These are phyloP conservation scores for Lodderomyces parapsilosis DNA, from an alignment of 1,139 yeast species.

Conservation along the genomic window DNA sequence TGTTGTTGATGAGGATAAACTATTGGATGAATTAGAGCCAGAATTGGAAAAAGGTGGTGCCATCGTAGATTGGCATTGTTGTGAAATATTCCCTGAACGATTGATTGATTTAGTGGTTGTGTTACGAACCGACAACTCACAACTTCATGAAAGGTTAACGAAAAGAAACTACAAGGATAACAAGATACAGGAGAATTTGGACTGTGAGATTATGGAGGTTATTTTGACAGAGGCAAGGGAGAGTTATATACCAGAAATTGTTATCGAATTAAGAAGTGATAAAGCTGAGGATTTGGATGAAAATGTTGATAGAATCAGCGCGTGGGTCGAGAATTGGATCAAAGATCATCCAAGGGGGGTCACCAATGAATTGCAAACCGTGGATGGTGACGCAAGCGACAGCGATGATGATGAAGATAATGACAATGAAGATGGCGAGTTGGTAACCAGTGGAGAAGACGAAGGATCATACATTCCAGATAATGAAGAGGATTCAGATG, in stretches of 20 bases:
- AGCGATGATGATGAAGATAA: slow-evolving; percentile 10
- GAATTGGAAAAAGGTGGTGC: slow-evolving; percentile 81
- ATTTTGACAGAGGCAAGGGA: slow-evolving; percentile 84
- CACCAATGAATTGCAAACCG: slow-evolving; percentile 20
- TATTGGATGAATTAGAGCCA: slow-evolving; percentile 78
- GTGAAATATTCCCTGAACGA: slow-evolving; percentile 92
- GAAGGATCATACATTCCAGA: slow-evolving; percentile 4
- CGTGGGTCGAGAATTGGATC: slow-evolving; percentile 78
- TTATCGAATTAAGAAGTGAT: slow-evolving; percentile 76
- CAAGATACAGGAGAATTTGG: slow-evolving; percentile 87
- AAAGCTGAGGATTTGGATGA: slow-evolving; percentile 72
- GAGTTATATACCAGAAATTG: slow-evolving; percentile 73
- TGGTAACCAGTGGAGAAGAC: slow-evolving; percentile 7
- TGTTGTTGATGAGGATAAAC: slow-evolving; percentile 89
- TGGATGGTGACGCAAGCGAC: slow-evolving; percentile 6
- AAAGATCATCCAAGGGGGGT: slow-evolving; percentile 45
- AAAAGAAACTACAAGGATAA: slow-evolving; percentile 73
- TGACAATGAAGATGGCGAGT: slow-evolving; percentile 9
- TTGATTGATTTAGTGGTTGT: slow-evolving; percentile 91
- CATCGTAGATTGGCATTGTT: slow-evolving; percentile 94
- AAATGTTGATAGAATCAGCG: slow-evolving; percentile 70
- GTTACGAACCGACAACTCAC: slow-evolving; percentile 70
- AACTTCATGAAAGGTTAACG: slow-evolving; percentile 70
- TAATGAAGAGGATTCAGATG: slow-evolving; percentile 5
- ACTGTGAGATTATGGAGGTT: slow-evolving; percentile 96